phyloP scores from a whole-genome alignment of 129 eudicot species.

The Glebionis coronaria region DNA sequence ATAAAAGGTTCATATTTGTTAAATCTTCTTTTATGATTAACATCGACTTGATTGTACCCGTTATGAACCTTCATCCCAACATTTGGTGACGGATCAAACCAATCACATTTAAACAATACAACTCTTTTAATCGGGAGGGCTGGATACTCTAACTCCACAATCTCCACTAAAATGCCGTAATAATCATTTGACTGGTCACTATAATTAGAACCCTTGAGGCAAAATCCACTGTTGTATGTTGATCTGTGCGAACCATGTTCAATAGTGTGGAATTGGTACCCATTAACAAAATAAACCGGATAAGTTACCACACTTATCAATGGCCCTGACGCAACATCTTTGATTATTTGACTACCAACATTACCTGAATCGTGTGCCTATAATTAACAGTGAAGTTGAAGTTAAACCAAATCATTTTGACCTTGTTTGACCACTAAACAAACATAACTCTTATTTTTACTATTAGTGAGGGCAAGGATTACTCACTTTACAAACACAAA shows the following conservation, averaged over 20 bases:
- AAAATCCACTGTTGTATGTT: slow-evolving; percentile 1
- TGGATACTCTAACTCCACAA: neutral
- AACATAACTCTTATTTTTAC: no score
- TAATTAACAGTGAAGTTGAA: neutral
- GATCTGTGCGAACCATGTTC: neutral
- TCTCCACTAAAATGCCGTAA: neutral
- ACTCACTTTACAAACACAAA: no score
- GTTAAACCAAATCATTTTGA: no score
- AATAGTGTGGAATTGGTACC: no score
- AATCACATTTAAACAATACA: neutral
- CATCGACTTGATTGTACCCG: neutral
- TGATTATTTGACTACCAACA: slow-evolving; percentile 2
- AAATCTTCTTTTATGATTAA: neutral
- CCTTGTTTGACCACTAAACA: no score
- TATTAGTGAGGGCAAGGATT: no score
- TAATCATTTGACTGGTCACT: neutral
- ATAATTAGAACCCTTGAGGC: neutral
- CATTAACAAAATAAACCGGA: neutral
- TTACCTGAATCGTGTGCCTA: neutral
- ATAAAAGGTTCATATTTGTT: neutral
- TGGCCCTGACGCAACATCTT: slow-evolving; percentile 8
- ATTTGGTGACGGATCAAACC: neutral
- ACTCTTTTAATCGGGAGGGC: neutral
- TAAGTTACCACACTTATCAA: neutral
- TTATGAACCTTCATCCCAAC: neutral